Percentiles rank a stretch among this genome's conserved stretches.
phyloP scores from a whole-genome alignment of 2,329 filamentous ascomycete species.

The Fusarium chlamydosporum region DNA sequence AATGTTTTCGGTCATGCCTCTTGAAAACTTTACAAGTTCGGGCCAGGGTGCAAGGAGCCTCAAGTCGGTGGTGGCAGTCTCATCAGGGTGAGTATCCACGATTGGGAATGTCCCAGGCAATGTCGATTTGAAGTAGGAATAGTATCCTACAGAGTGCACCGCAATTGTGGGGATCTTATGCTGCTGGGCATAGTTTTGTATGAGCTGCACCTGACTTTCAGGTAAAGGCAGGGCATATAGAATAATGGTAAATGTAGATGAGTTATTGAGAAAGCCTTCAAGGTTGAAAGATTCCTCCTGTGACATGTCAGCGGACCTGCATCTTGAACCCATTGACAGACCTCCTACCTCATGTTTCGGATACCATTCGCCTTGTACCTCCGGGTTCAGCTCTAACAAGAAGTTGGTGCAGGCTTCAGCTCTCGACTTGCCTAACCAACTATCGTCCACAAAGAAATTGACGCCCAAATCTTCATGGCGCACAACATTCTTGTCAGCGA shows the following conservation, averaged over 20 bases:
- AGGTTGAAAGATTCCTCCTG: constrained; percentile 56
- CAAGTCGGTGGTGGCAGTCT: constrained; percentile 86
- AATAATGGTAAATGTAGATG: constrained; percentile 66
- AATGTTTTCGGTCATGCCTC: constrained; percentile 76
- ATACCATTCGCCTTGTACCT: constrained; percentile 83
- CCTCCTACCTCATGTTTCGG: constrained; percentile 59
- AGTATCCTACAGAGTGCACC: constrained; percentile 92
- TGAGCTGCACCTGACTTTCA: constrained; percentile 59
- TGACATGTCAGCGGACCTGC: constrained; percentile 16
- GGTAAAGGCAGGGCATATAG: constrained; percentile 67
- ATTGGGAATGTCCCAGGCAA: constrained; percentile 88
- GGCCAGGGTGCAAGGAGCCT: constrained; percentile 89
- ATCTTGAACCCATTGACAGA: not conserved
- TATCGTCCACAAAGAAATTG: constrained; percentile 95
- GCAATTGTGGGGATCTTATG: constrained; percentile 82
- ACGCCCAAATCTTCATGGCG: constrained; percentile 87
- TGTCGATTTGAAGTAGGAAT: constrained; percentile 86
- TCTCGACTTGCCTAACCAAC: constrained; percentile 80
- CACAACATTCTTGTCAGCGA: constrained; percentile 85
- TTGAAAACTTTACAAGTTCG: constrained; percentile 78
- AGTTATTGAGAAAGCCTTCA: constrained; percentile 58
- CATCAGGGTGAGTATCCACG: constrained; percentile 94
- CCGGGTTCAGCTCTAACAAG: constrained; percentile 90
- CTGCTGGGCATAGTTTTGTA: constrained; percentile 64
- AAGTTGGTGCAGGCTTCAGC: constrained; percentile 83